A percentile compares a stretch with the other conserved stretches of the same genome.
These are phyloP conservation scores for Debaryomyces psychrophilus DNA, from an alignment of 1,139 yeast species.

Conservation along the genomic window DNA sequence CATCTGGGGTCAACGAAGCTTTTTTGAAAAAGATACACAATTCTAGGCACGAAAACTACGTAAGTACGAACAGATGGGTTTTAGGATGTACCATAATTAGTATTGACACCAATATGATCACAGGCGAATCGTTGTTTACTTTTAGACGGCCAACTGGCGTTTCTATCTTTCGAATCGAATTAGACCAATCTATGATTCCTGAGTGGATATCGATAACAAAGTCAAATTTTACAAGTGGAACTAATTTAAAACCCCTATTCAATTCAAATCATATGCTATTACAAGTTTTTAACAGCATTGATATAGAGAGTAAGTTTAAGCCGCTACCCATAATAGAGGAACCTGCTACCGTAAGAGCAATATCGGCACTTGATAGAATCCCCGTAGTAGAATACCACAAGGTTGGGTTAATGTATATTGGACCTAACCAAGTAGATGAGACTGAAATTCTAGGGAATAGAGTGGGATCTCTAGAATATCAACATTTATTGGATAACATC, in stretches of 20 bases:
- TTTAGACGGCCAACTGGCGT: conserved; percentile 73
- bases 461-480: conserved; percentile 66
- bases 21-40: neutral
- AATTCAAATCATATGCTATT: conserved; percentile 35
- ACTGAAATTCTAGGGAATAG: conserved; percentile 64
- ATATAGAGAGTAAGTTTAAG: conserved; percentile 22
- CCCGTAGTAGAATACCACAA: conserved; percentile 82
- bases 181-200: conserved; percentile 48
- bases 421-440: conserved; percentile 65
- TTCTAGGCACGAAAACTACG: conserved; percentile 20
- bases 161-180: conserved; percentile 46
- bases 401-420: conserved; percentile 76
- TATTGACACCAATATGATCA: conserved; percentile 53
- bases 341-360: conserved; percentile 56
- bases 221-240: neutral
- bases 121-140: conserved; percentile 57
- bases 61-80: conserved; percentile 56
- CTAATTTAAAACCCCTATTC: conserved; percentile 14
- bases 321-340: conserved; percentile 51
- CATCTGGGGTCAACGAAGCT: conserved; percentile 21
- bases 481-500: conserved; percentile 56
- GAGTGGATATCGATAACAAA: conserved; percentile 17
- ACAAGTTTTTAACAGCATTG: conserved; percentile 35
- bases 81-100: conserved; percentile 61
- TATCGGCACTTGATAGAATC: conserved; percentile 68